phyloP scores from a whole-genome alignment of 768 basidiomycete genomes.

The Antrodiella citrinella region DNA sequence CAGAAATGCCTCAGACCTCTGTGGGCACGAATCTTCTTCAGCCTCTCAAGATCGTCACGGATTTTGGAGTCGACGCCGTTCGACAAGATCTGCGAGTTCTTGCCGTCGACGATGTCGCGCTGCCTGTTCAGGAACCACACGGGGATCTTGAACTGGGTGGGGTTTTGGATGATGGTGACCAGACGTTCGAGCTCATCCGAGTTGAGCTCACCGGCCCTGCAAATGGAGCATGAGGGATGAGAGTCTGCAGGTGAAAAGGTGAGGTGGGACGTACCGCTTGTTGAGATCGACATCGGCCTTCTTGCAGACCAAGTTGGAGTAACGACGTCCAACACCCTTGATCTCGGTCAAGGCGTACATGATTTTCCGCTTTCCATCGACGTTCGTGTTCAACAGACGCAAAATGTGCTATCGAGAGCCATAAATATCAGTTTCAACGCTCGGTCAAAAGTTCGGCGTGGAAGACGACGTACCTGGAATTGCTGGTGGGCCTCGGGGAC shows the following conservation, averaged over 20 bases:
- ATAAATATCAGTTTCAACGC: no score
- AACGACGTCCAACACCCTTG: constrained; percentile 99
- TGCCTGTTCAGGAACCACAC: constrained; percentile 99
- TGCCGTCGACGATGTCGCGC: constrained; percentile 95
- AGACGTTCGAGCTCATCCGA: constrained; percentile 98
- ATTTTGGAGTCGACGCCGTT: constrained; percentile 97
- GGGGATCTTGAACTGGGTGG: constrained; percentile 99
- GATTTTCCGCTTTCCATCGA: constrained; percentile 98
- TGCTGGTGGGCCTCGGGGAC: constrained; percentile 92
- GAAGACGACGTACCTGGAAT: constrained; percentile 81
- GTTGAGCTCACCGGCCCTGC: constrained; percentile 98
- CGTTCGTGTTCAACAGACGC: constrained; percentile 99
- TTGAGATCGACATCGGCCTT: constrained; percentile 98
- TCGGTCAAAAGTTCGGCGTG: no score
- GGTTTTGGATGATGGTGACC: constrained; percentile 99
- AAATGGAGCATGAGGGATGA: neutral
- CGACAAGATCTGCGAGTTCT: constrained; percentile 91
- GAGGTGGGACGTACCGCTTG: constrained; percentile 70
- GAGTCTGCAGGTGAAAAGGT: neutral
- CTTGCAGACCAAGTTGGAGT: constrained; percentile 99
- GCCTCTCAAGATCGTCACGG: constrained; percentile 93
- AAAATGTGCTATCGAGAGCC: constrained; percentile 98
- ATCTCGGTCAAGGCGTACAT: constrained; percentile 99
- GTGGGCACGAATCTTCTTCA: constrained; percentile 99
- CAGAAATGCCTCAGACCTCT: constrained; percentile 89